A percentile compares a stretch with the other conserved stretches of the same genome.
Evolutionary conservation across 352 stramenopile species (phyloP).

Genomic region (Pythium rishiriense): DNA sequence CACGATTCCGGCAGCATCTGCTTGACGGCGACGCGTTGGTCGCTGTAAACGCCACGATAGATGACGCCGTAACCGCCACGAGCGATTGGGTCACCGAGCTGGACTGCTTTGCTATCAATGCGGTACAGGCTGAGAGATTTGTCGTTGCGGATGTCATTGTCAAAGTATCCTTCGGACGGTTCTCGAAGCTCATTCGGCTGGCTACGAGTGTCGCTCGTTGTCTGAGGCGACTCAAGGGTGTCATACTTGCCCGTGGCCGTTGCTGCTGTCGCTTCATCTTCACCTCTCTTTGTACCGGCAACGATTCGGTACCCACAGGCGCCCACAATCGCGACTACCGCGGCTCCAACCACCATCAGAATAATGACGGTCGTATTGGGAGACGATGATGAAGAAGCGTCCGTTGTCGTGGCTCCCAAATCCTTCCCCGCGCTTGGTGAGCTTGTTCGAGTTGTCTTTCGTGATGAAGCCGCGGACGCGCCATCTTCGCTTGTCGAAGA

Average conservation of each 20-base stretch:
- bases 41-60: constrained; percentile 1
- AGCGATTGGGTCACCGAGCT: neutral
- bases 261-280: neutral
- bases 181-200: neutral
- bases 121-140: neutral
- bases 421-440: too few species aligned
- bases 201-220: neutral
- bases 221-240: neutral
- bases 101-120: neutral
- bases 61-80: constrained; percentile 19
- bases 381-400: neutral
- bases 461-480: too few species aligned
- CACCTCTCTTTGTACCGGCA: neutral
- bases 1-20: constrained; percentile 23
- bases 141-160: constrained; percentile 12
- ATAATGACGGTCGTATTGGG: neutral
- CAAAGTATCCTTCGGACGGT: neutral
- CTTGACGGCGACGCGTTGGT: constrained; percentile 13
- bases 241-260: too few species aligned
- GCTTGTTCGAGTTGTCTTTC: too few species aligned
- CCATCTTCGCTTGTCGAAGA: too few species aligned
- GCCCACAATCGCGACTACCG: neutral
- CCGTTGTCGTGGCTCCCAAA: too few species aligned
- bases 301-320: neutral
- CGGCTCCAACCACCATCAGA: neutral